These are phyloP conservation scores for Fusarium pseudograminearum DNA, from an alignment of 2,329 filamentous ascomycete genomes.

Conservation along the genomic window DNA sequence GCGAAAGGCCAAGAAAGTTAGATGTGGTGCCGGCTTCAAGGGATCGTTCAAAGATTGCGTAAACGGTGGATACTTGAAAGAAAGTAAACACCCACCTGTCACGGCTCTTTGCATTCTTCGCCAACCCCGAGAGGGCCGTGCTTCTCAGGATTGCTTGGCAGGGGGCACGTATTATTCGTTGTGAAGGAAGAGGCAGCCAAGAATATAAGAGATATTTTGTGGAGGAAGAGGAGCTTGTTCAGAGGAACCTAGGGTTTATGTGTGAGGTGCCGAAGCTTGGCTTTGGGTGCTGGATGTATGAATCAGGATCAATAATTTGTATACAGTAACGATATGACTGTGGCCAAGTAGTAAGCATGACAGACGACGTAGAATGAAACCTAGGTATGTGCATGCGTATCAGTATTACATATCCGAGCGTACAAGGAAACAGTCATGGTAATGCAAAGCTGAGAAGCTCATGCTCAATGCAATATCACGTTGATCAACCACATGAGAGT, in stretches of 20 bases:
- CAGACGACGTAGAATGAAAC: conserved; percentile 7
- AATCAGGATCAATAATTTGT: background rate
- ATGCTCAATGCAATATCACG: conserved; percentile 4
- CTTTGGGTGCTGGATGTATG: background rate
- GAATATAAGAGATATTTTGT: conserved; percentile 9
- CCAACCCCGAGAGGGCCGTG: conserved; percentile 44
- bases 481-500: conserved; percentile 13
- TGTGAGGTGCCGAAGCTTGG: background rate
- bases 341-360: background rate
- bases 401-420: background rate
- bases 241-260: conserved; percentile 1
- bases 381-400: background rate
- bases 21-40: conserved; percentile 15
- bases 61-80: conserved; percentile 29
- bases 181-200: conserved; percentile 34
- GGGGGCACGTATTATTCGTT: conserved; percentile 24
- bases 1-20: conserved; percentile 9
- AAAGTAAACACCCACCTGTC: conserved; percentile 19
- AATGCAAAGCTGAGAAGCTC: background rate
- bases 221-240: conserved; percentile 11
- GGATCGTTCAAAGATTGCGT: conserved; percentile 28
- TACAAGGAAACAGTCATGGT: background rate
- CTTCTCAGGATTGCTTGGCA: conserved; percentile 25
- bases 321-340: background rate
- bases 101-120: conserved; percentile 39